Percentiles rank a stretch among this genome's conserved stretches.
phyloP scores from a whole-genome alignment of 441 rosid species.

The Eutrema salsugineum region DNA sequence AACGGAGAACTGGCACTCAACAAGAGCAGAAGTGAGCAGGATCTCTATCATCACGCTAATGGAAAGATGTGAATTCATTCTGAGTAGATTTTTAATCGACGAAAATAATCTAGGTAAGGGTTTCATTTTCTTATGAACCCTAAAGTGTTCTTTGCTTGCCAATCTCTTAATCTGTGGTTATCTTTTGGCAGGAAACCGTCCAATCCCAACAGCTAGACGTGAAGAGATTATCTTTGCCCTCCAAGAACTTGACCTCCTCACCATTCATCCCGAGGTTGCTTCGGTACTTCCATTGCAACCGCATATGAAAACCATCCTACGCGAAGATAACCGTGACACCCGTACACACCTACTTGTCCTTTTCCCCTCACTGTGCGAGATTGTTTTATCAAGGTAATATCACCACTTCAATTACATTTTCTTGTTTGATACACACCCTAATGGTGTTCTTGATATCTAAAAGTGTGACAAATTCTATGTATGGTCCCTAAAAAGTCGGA shows the following conservation, averaged over 20 bases:
- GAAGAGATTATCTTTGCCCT: slow-evolving; percentile 79
- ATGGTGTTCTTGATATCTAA: background rate
- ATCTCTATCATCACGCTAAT: slow-evolving; percentile 63
- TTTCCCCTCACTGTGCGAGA: slow-evolving; percentile 85
- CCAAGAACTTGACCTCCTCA: slow-evolving; percentile 58
- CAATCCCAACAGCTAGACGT: slow-evolving; percentile 68
- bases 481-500: background rate
- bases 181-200: slow-evolving; percentile 57
- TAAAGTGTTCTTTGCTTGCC: background rate
- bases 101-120: slow-evolving; percentile 66
- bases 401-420: background rate
- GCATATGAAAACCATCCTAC: slow-evolving; percentile 48
- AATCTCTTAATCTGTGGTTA: background rate
- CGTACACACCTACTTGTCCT: slow-evolving; percentile 78
- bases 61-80: slow-evolving; percentile 73
- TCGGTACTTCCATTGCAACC: slow-evolving; percentile 69
- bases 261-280: slow-evolving; percentile 69
- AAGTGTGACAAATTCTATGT: background rate
- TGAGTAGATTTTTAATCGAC: slow-evolving; percentile 71
- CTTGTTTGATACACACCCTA: background rate
- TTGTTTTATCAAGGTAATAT: slow-evolving; percentile 77
- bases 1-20: slow-evolving; percentile 54
- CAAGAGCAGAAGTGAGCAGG: slow-evolving; percentile 75
- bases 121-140: background rate
- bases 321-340: slow-evolving; percentile 32